Conservation (phyloP, 768 basidiomycete genomes). For the Mycena floridula region DNA sequence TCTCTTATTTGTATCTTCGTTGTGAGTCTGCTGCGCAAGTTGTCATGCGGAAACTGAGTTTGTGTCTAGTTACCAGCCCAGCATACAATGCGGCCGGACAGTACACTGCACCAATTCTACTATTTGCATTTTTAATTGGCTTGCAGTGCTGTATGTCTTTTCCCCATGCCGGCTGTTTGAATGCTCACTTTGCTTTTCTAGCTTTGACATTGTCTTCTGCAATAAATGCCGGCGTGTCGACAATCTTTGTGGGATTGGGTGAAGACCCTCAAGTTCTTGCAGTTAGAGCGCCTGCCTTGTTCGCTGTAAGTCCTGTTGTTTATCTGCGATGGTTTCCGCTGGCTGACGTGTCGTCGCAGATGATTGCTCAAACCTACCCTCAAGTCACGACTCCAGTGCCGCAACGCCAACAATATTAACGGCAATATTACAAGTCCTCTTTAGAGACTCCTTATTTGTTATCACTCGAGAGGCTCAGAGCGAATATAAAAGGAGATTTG, state of each 20-base stretch:
- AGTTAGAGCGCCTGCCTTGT: constrained; percentile 65
- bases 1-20: constrained; percentile 72
- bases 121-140: constrained; percentile 81
- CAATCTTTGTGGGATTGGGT: constrained; percentile 84
- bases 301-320: constrained; percentile 40
- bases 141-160: constrained; percentile 55
- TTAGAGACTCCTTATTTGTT: too few relatives aligned
- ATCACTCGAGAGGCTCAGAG: too few relatives aligned
- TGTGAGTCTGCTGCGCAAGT: constrained; percentile 37
- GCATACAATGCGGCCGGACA: constrained; percentile 71
- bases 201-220: constrained; percentile 66
- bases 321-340: constrained; percentile 2
- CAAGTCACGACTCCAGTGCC: too few relatives aligned
- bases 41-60: neutral
- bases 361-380: constrained; percentile 66
- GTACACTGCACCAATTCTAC: constrained; percentile 70
- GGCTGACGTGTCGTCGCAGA: constrained; percentile 24
- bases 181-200: constrained; percentile 19
- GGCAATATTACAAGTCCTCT: too few relatives aligned
- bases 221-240: constrained; percentile 83
- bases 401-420: too few relatives aligned
- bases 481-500: too few relatives aligned
- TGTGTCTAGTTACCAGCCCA: constrained; percentile 56
- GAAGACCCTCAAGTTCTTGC: constrained; percentile 80
- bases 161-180: too few relatives aligned